Evolutionary conservation across 2,329 filamentous ascomycete genomes (phyloP), one percentile per base, ranked within the genome.

Genomic region (Aspergillus sp.): DNA sequence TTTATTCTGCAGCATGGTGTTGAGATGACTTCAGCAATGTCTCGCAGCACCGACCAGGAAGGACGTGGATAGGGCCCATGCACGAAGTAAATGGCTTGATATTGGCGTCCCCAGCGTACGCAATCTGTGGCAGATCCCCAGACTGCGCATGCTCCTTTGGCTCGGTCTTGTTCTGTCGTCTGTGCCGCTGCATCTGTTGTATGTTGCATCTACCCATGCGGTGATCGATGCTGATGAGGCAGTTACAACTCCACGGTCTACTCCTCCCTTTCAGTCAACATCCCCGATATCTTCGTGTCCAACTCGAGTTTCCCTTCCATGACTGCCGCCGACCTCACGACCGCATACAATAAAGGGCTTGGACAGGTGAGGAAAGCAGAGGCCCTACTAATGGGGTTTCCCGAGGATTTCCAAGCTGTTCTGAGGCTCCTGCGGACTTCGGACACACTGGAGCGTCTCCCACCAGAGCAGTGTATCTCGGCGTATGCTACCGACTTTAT

Each of bases 1-100:
- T 1, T n/a, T 9, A 5, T 9, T 24, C 17, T 20, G 3, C 20
- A 15, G n/a, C 2, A 8, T 33, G 9, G 13, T 13, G 49, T 20
- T 30, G 2, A 12, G n/a, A 24, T n/a, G 1, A 15, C 27, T 1
- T 9, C 2, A 57, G 79, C 83, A 85, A 60, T 72, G 78, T 19
- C 66, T 85, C 9, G 76, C 70, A 12, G 75, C 81, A 0, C 82
- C 83, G 0, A 83, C 79, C 1, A 68, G 83, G 33, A 56, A 64
- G 7, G 81, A 84, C 39, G 64, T 85, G 13, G 77, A 84, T 47
- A 61, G 58, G 9, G 80, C 80, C 0, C 83, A 86, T 67, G 52
- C 61, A 0, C 61, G 64, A 45, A 66, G 71, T 1, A 68, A 64
- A 17, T 79, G 75, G 74, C 66, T 83, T 1, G 77, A 80, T 42